Evolutionary conservation across 352 stramenopile genomes (phyloP), one percentile per base, ranked within the genome.

Genomic region (Phytophthora kernoviae): DNA sequence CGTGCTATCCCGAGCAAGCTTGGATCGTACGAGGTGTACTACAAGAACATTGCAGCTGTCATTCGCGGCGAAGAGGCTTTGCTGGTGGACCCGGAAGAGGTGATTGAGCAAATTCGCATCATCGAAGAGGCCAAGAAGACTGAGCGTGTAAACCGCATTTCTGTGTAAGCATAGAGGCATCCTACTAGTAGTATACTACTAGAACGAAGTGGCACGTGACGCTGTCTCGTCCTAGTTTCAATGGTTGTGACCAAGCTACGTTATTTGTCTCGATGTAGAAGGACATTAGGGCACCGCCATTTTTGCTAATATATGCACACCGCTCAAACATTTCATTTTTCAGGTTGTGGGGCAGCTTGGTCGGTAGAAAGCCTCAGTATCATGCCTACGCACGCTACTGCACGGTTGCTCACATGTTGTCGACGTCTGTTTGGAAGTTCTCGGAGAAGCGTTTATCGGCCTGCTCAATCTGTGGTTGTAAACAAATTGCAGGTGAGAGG

Each of bases 21-120:
- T 0, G 83, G 83, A 3, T 69, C 64, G 33, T 92, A 92, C 63
- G 66, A 85, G 18, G 68, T 79, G 26, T 92, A 77, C 69, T 92
- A 92, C 77, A 75, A 72, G 24, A 90, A 90, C 53, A 76, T 92
- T 17, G 83, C 80, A 0, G 79, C 81, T 17, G 76, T 75, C n/a
- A 87, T 90, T 36, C 69, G 68, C 17, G 63, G 68, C 8, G 73
- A 74, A 4, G 63, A 79, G 32, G 24, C 71, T 27, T 45, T 86
- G 24, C 62, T 88, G 21, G 83, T 92, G 58, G 49, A 87, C 39
- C 78, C 83, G 18, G 54, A 69, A 37, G 59, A 68, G 5, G 65
- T 89, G 34, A 68, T 90, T 8, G 65, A 71, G 34, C 80, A 88
- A 62, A 92, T 92, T 46, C 74, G 79, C 33, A 92, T 92, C 50